Evolutionary conservation across 2,329 filamentous ascomycete genomes (phyloP).

Genomic region (Xylariaceae sp.): DNA sequence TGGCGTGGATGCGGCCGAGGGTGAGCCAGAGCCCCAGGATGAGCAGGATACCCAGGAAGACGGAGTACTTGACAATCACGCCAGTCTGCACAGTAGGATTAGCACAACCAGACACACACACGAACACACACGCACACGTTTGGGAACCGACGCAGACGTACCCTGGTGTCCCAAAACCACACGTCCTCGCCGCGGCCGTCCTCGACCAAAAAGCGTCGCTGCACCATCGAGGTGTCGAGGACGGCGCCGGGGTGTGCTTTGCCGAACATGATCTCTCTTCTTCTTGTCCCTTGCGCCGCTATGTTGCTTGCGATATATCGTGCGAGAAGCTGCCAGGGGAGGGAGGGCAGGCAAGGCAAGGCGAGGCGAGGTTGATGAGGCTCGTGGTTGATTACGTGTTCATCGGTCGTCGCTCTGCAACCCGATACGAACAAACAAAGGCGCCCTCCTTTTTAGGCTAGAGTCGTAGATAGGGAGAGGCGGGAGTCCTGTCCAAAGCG

Average conservation of each 20-base stretch:
- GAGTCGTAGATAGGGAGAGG: no score
- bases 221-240: slow-evolving; percentile 6
- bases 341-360: no score
- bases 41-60: slow-evolving; percentile 56
- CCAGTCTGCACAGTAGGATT: slow-evolving; percentile 39
- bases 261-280: slow-evolving; percentile 5
- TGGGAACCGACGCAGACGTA: slow-evolving; percentile 6
- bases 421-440: no score
- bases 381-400: no score
- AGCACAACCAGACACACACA: no score
- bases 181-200: slow-evolving; percentile 12
- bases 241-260: slow-evolving; percentile 1
- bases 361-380: no score
- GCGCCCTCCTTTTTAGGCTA: no score
- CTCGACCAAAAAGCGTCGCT: slow-evolving; percentile 15
- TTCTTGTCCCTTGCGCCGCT: no score
- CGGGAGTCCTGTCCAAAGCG: no score
- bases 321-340: no score
- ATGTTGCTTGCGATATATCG: no score
- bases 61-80: slow-evolving; percentile 61
- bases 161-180: slow-evolving; percentile 25
- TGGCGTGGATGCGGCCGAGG: slow-evolving; percentile 64
- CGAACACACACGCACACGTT: background rate
- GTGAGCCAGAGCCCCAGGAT: slow-evolving; percentile 55
- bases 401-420: no score